A percentile compares a stretch with the other conserved stretches of the same genome.
phyloP scores from a whole-genome alignment of 169 alveolate species.

The Eimeria falciformis region DNA sequence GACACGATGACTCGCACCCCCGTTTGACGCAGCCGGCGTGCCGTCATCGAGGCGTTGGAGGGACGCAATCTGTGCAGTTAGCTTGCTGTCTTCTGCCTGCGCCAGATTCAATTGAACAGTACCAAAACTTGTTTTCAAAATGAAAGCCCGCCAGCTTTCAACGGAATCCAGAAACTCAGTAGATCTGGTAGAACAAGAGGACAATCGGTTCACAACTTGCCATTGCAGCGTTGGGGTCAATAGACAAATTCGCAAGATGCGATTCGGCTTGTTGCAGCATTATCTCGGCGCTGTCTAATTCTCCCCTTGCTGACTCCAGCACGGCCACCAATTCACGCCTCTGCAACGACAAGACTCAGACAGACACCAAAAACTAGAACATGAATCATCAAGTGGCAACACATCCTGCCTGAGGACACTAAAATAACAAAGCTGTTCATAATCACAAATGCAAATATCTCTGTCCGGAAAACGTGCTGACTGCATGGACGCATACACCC shows the following conservation, averaged over 20 bases:
- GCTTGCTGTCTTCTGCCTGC: slow-evolving; percentile 73
- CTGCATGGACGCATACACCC: no score
- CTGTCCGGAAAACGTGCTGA: no score
- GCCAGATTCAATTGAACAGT: neutral
- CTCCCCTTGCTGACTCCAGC: slow-evolving; percentile 67
- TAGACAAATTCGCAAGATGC: slow-evolving; percentile 8
- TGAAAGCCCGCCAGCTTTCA: no score
- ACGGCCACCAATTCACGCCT: slow-evolving; percentile 73
- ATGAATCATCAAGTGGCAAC: no score
- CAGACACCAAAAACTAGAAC: neutral
- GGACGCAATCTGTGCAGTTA: slow-evolving; percentile 68
- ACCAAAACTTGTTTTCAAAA: neutral
- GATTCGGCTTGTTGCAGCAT: slow-evolving; percentile 78
- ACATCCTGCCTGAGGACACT: no score
- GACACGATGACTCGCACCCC: neutral
- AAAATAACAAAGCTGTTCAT: no score
- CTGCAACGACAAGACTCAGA: neutral
- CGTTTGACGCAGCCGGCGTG: neutral
- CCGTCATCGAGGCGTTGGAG: slow-evolving; percentile 30
- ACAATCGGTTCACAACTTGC: no score
- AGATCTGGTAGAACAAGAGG: no score
- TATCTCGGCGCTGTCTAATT: slow-evolving; percentile 65
- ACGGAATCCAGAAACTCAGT: no score
- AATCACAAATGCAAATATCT: no score
- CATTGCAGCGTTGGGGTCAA: slow-evolving; percentile 60